Percentiles rank a stretch among this genome's conserved stretches.
Evolutionary conservation across 805 yeast species (phyloP).

Genomic region (Kluyveromyces nonfermentans): DNA sequence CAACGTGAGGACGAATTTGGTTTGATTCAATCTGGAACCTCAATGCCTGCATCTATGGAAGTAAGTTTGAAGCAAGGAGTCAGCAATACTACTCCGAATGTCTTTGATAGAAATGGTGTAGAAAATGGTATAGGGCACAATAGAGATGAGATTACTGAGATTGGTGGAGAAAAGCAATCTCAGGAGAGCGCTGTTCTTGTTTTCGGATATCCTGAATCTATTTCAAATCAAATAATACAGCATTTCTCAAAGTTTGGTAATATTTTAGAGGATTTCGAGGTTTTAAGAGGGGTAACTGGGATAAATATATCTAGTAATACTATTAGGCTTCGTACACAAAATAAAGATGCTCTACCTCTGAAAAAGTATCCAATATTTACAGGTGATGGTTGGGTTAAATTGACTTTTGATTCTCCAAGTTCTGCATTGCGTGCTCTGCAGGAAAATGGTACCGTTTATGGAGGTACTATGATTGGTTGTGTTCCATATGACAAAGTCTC

Average conservation of each 20-base stretch:
- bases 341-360: slow-evolving; percentile 4
- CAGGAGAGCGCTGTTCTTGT: slow-evolving; percentile 64
- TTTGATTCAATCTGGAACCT: slow-evolving; percentile 1
- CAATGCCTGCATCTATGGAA: background rate
- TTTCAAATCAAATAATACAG: slow-evolving; percentile 55
- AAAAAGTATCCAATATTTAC: slow-evolving; percentile 59
- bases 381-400: slow-evolving; percentile 86
- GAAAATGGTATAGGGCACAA: slow-evolving; percentile 3
- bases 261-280: slow-evolving; percentile 65
- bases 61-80: background rate
- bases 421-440: slow-evolving; percentile 77
- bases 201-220: slow-evolving; percentile 79
- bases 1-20: slow-evolving; percentile 32
- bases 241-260: slow-evolving; percentile 75
- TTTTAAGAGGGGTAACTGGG: slow-evolving; percentile 28
- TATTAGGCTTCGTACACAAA: slow-evolving; percentile 13
- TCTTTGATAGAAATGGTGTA: slow-evolving; percentile 5
- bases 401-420: slow-evolving; percentile 68
- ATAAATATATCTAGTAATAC: slow-evolving; percentile 20
- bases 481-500: slow-evolving; percentile 55
- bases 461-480: slow-evolving; percentile 58
- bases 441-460: slow-evolving; percentile 68
- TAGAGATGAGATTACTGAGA: background rate
- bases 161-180: slow-evolving; percentile 5
- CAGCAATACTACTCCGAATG: slow-evolving; percentile 4